Percentiles rank a stretch among this genome's conserved stretches.
Conservation (phyloP, 495 filamentous ascomycete species). For the Sabuloglossum arenarium region DNA sequence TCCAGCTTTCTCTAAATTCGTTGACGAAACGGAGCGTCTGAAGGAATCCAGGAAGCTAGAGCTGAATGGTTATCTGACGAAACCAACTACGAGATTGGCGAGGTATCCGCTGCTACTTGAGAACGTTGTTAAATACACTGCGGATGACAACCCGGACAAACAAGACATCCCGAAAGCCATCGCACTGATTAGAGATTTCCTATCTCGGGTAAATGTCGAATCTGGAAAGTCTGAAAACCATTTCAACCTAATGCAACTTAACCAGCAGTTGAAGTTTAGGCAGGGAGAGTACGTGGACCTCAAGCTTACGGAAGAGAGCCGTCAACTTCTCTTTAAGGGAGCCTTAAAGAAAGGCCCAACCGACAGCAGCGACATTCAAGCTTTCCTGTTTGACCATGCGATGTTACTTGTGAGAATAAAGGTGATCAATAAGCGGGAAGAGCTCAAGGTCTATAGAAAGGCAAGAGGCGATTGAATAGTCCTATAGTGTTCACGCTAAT, state of each 20-base stretch:
- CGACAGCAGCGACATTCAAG: constrained; percentile 73
- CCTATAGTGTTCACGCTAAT: neutral
- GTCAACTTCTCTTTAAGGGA: constrained; percentile 84
- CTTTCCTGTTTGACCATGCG: constrained; percentile 91
- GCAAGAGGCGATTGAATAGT: constrained; percentile 16
- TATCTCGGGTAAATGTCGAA: constrained; percentile 78
- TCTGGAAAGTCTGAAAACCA: constrained; percentile 96
- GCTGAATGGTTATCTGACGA: constrained; percentile 94
- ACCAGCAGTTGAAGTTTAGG: constrained; percentile 70
- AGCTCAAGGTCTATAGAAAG: constrained; percentile 81
- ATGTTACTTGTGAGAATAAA: constrained; percentile 78
- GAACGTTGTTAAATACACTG: constrained; percentile 70
- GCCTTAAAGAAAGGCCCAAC: constrained; percentile 78
- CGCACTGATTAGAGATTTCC: constrained; percentile 61
- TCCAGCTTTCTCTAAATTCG: constrained; percentile 68
- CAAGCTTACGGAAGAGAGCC: constrained; percentile 82
- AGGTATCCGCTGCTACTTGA: constrained; percentile 91
- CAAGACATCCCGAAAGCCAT: constrained; percentile 80
- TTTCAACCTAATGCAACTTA: constrained; percentile 83
- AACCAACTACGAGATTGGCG: constrained; percentile 89
- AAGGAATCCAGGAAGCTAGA: constrained; percentile 95
- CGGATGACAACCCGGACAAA: constrained; percentile 71
- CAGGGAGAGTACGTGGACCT: constrained; percentile 79
- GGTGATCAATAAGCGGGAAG: constrained; percentile 76
- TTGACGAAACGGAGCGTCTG: constrained; percentile 88